Conservation (phyloP, 495 filamentous ascomycete species). For the Xylaria castorea region DNA sequence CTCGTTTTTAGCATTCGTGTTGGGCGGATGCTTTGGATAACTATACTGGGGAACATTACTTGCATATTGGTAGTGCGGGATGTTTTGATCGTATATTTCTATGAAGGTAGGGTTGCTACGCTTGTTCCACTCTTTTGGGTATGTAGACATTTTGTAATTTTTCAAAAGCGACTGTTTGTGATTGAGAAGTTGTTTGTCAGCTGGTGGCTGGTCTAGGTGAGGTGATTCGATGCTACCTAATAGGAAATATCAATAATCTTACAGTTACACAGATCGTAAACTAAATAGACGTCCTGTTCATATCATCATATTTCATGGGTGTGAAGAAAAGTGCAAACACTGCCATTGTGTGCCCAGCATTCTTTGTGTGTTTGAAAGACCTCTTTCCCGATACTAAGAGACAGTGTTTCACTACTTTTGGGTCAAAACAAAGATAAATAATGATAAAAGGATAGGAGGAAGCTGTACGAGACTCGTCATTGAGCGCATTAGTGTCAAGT, state of each 20-base stretch:
- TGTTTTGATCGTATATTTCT: background rate
- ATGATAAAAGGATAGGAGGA: background rate
- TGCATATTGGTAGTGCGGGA: conserved; percentile 3
- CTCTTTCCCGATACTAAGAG: background rate
- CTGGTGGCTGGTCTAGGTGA: background rate
- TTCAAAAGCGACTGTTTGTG: background rate
- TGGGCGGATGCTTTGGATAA: background rate
- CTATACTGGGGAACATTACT: background rate
- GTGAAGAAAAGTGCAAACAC: background rate
- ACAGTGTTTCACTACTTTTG: background rate
- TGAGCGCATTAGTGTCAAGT: background rate
- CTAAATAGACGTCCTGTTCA: background rate
- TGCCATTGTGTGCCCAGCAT: background rate
- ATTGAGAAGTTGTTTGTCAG: background rate
- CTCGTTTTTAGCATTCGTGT: background rate
- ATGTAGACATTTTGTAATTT: background rate
- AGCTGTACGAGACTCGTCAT: background rate
- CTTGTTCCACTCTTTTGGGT: background rate
- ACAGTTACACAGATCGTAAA: background rate
- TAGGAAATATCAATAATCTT: background rate
- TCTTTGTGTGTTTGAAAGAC: conserved; percentile 1
- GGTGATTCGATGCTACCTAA: background rate
- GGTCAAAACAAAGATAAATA: background rate
- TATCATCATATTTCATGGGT: background rate
- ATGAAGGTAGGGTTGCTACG: background rate